Percentiles rank a stretch among this genome's conserved stretches.
phyloP scores from a whole-genome alignment of 2,329 filamentous ascomycete genomes.

The Aspergillus bombycis region DNA sequence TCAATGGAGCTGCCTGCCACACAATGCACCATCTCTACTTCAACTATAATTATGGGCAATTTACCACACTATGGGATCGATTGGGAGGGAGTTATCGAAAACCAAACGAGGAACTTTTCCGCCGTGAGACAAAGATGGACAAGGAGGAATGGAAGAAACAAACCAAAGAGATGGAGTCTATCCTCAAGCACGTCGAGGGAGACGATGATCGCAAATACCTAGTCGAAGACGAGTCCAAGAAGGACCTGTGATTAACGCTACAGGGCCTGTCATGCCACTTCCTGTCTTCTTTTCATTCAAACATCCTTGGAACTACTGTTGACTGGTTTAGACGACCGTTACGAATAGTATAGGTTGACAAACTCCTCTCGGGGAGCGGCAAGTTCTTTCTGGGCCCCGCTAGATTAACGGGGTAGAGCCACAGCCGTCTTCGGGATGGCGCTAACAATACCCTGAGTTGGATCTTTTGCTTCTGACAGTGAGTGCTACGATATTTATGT shows the following conservation, averaged over 20 bases:
- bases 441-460: neutral
- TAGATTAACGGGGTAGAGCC: neutral
- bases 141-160: conserved; percentile 79
- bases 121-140: conserved; percentile 83
- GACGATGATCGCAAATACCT: conserved; percentile 51
- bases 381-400: neutral
- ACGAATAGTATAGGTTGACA: neutral
- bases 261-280: neutral
- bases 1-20: conserved; percentile 95
- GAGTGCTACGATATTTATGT: conserved; percentile 21
- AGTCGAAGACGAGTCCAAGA: conserved; percentile 38
- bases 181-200: conserved; percentile 74
- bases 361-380: neutral
- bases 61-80: conserved; percentile 89
- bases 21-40: conserved; percentile 87
- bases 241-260: conserved; percentile 34
- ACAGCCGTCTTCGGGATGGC: neutral
- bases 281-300: neutral
- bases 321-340: neutral
- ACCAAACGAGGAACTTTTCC: conserved; percentile 84
- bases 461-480: conserved; percentile 5
- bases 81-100: conserved; percentile 83
- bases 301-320: neutral
- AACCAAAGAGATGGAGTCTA: conserved; percentile 72
- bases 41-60: conserved; percentile 94